These are phyloP conservation scores for Sporodiniella umbellata DNA, from an alignment of 371 early-diverging fungal species.

Conservation along the genomic window DNA sequence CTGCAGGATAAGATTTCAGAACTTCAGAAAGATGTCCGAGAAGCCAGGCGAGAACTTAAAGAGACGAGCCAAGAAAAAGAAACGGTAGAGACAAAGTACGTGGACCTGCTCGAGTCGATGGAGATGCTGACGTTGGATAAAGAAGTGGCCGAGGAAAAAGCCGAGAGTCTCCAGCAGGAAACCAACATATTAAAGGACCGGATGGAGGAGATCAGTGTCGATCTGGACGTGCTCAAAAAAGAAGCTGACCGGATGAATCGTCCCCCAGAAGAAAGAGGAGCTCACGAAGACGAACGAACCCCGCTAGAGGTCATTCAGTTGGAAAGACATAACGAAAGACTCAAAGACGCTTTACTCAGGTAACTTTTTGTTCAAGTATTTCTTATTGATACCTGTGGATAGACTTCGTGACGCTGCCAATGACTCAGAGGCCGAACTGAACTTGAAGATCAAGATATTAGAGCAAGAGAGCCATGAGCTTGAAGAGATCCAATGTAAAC, in stretches of 20 bases:
- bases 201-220: slow-evolving; percentile 74
- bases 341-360: slow-evolving; percentile 82
- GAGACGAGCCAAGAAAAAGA: slow-evolving; percentile 60
- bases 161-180: slow-evolving; percentile 77
- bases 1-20: slow-evolving; percentile 70
- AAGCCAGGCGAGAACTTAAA: slow-evolving; percentile 56
- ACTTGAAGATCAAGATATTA: slow-evolving; percentile 58
- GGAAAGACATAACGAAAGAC: slow-evolving; percentile 80
- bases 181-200: slow-evolving; percentile 70
- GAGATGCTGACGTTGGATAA: slow-evolving; percentile 89
- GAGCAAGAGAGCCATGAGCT: slow-evolving; percentile 68
- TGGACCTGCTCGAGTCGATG: slow-evolving; percentile 72
- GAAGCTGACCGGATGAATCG: slow-evolving; percentile 54
- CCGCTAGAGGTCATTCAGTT: slow-evolving; percentile 66
- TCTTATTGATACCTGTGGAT: not conserved
- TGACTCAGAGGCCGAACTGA: slow-evolving; percentile 70
- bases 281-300: slow-evolving; percentile 37
- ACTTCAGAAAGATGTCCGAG: slow-evolving; percentile 72
- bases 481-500: slow-evolving; percentile 49
- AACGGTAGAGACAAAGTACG: slow-evolving; percentile 59
- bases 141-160: slow-evolving; percentile 88
- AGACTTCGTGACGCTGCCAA: slow-evolving; percentile 79
- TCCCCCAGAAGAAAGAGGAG: slow-evolving; percentile 18
- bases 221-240: slow-evolving; percentile 65
- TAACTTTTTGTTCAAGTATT: slow-evolving; percentile 11